Conservation (phyloP, 139 green algal genomes). For the Chlamydomonas schloesseri region DNA sequence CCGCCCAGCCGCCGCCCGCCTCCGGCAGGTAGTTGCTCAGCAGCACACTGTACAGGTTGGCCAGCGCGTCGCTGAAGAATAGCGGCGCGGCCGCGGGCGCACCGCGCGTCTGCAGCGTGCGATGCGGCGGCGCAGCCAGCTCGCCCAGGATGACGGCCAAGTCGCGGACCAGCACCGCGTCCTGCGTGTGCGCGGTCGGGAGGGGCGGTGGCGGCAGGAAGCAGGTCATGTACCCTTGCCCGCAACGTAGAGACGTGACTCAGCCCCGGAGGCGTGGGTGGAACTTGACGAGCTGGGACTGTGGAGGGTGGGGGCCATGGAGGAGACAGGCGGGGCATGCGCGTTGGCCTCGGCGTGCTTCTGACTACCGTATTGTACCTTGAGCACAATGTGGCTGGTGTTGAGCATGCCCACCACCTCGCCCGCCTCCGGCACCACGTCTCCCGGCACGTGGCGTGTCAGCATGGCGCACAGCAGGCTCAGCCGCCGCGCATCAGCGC, state of each 20-base stretch:
- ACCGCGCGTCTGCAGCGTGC: constrained; percentile 33
- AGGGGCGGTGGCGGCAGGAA: no score
- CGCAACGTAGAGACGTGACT: no score
- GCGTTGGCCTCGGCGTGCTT: no score
- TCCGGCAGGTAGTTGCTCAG: not conserved
- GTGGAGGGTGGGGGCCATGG: no score
- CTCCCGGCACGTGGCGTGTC: not conserved
- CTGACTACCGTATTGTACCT: no score
- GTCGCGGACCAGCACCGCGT: constrained; percentile 62
- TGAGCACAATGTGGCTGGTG: not conserved
- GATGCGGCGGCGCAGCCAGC: constrained; percentile 73
- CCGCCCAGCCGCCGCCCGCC: constrained; percentile 67
- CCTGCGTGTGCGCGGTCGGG: constrained; percentile 7
- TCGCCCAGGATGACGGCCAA: constrained; percentile 75
- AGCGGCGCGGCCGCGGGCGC: not conserved
- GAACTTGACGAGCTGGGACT: no score
- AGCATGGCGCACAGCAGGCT: not conserved
- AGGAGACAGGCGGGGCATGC: no score
- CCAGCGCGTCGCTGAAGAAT: not conserved
- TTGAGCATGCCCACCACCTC: constrained; percentile 1
- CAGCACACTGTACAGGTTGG: constrained; percentile 18
- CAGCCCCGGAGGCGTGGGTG: no score
- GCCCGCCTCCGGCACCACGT: not conserved
- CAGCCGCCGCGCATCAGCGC: no score
- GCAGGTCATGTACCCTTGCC: no score